Conservation (phyloP, 257 asterid species). For the Nicotiana obtusifolia region DNA sequence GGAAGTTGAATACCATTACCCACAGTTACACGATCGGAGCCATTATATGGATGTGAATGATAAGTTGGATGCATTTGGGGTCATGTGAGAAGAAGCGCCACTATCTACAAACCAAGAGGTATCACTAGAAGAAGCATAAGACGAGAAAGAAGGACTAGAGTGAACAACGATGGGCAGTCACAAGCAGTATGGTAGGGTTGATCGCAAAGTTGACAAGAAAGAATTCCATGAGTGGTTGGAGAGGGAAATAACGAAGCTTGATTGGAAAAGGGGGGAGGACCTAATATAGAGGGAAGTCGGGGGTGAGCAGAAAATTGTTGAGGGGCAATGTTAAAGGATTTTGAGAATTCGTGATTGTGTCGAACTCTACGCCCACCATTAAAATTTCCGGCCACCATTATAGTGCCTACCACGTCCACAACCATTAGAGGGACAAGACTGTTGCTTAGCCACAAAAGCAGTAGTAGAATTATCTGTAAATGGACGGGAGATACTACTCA, state of each 20-base stretch:
- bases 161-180: background rate
- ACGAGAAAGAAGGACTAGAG: no score
- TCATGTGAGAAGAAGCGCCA: no score
- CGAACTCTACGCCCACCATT: no score
- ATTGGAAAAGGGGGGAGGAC: background rate
- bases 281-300: background rate
- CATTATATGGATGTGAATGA: background rate
- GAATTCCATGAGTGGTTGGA: background rate
- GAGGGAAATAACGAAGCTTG: background rate
- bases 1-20: background rate
- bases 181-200: background rate
- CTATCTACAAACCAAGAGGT: background rate
- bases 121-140: no score
- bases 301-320: background rate
- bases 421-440: no score
- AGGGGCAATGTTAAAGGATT: no score
- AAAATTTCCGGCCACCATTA: no score
- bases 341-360: no score
- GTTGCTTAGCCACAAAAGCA: no score
- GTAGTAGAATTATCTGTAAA: background rate
- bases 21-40: background rate
- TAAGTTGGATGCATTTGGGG: no score
- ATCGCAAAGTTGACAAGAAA: background rate
- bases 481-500: no score
- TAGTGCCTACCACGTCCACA: no score